Evolutionary conservation across 257 asterid species (phyloP).

Genomic region (Jacaranda mimosifolia): DNA sequence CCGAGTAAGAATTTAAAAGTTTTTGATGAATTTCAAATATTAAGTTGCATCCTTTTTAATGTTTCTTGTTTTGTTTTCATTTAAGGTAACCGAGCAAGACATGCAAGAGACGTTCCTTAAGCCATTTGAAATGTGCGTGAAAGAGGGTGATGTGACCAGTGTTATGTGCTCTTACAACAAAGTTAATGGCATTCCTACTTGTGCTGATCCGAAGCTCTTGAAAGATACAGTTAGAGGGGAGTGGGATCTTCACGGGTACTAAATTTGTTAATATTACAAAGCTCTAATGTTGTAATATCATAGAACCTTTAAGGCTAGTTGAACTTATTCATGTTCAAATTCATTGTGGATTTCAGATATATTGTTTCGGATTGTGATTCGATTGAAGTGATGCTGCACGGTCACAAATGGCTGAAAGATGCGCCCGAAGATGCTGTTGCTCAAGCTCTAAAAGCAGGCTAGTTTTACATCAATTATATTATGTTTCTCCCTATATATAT

Average conservation of each 20-base stretch:
- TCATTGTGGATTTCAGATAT: constrained; percentile 51
- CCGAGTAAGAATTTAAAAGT: constrained; percentile 12
- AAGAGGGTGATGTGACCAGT: constrained; percentile 49
- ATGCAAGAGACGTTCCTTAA: constrained; percentile 55
- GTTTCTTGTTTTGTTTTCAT: background rate
- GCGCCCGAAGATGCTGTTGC: constrained; percentile 55
- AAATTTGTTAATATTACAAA: background rate
- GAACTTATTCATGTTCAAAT: background rate
- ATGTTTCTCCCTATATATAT: no score
- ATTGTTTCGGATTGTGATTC: constrained; percentile 31
- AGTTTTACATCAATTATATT: background rate
- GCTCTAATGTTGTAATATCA: background rate
- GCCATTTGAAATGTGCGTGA: constrained; percentile 60
- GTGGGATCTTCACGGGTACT: constrained; percentile 59
- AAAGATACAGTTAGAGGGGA: constrained; percentile 46
- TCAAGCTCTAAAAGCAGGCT: constrained; percentile 55
- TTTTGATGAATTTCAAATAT: background rate
- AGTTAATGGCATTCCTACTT: constrained; percentile 59
- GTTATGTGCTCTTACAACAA: constrained; percentile 64
- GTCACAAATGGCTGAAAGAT: constrained; percentile 44
- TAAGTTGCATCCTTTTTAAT: background rate
- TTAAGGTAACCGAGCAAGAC: constrained; percentile 56
- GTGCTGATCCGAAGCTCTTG: constrained; percentile 54
- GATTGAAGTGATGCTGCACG: constrained; percentile 40
- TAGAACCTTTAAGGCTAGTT: no score